phyloP scores from a whole-genome alignment of 345 rosid genomes.

The Salix caprea region DNA sequence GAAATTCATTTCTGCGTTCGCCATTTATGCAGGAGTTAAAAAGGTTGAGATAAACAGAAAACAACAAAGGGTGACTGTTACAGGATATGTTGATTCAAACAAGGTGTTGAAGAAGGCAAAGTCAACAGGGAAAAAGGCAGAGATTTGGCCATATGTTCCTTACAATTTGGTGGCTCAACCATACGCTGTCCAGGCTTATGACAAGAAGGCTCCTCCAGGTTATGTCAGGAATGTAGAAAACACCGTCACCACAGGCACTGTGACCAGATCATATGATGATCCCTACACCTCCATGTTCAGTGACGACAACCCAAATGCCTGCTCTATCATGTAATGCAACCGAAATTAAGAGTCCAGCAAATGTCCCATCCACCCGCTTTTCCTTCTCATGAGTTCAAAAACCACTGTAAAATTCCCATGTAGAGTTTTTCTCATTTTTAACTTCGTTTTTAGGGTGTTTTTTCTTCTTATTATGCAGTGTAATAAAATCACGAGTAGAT shows the following conservation, averaged over 20 bases:
- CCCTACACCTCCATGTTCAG: constrained; percentile 63
- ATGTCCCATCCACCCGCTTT: not conserved
- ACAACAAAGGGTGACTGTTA: constrained; percentile 84
- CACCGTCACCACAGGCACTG: constrained; percentile 29
- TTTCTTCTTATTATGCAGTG: not conserved
- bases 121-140: constrained; percentile 83
- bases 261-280: constrained; percentile 42
- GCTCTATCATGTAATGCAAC: constrained; percentile 59
- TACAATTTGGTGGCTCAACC: constrained; percentile 89
- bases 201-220: constrained; percentile 97
- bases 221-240: constrained; percentile 71
- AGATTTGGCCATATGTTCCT: constrained; percentile 95
- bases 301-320: constrained; percentile 94
- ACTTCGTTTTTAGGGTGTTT: not conserved
- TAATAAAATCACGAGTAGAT: not conserved
- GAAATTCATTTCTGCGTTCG: not conserved
- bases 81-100: constrained; percentile 68
- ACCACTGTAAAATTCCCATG: constrained; percentile 18
- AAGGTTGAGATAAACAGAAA: constrained; percentile 82
- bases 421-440: not conserved
- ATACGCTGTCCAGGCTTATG: constrained; percentile 62
- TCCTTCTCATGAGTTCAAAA: not conserved
- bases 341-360: not conserved
- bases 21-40: constrained; percentile 57
- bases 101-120: constrained; percentile 87